These are phyloP conservation scores for Ramalina peruviana DNA, from an alignment of 495 filamentous ascomycete species.

Conservation along the genomic window DNA sequence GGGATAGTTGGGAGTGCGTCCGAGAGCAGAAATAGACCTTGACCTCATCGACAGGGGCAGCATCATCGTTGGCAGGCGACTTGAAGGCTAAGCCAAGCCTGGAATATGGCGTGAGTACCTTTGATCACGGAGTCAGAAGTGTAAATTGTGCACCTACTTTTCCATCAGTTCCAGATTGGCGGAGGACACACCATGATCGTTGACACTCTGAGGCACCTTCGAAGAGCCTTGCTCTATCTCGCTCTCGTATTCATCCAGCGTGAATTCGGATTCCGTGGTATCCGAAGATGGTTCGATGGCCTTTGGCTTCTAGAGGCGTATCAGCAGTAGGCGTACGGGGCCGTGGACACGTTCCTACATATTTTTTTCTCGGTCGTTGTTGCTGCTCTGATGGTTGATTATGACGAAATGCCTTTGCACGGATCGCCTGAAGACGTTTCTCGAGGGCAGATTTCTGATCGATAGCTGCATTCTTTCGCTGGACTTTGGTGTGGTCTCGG, in stretches of 20 bases:
- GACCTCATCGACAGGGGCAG: conserved; percentile 41
- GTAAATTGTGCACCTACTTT: conserved; percentile 21
- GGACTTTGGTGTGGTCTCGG: conserved; percentile 52
- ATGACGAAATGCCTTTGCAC: conserved; percentile 50
- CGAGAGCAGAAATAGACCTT: conserved; percentile 92
- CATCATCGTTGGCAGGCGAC: conserved; percentile 32
- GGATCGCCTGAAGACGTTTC: conserved; percentile 47
- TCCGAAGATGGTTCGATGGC: conserved; percentile 18
- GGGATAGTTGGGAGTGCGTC: conserved; percentile 87
- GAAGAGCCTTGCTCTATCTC: conserved; percentile 32
- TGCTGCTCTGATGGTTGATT: conserved; percentile 34
- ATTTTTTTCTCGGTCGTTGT: conserved; percentile 35
- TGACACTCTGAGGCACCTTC: conserved; percentile 10
- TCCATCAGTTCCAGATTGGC: conserved; percentile 52
- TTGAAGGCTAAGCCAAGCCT: conserved; percentile 21
- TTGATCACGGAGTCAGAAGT: background rate
- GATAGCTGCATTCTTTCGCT: conserved; percentile 52
- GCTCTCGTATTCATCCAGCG: conserved; percentile 70
- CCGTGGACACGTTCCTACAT: background rate
- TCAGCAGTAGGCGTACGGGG: background rate
- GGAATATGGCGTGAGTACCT: conserved; percentile 2
- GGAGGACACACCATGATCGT: conserved; percentile 36
- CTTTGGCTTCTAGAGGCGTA: conserved; percentile 21
- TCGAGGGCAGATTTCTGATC: conserved; percentile 59
- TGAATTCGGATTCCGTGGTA: conserved; percentile 49